These are phyloP conservation scores for Phialemonium atrogriseum DNA, from an alignment of 2,329 filamentous ascomycete genomes.

Conservation along the genomic window DNA sequence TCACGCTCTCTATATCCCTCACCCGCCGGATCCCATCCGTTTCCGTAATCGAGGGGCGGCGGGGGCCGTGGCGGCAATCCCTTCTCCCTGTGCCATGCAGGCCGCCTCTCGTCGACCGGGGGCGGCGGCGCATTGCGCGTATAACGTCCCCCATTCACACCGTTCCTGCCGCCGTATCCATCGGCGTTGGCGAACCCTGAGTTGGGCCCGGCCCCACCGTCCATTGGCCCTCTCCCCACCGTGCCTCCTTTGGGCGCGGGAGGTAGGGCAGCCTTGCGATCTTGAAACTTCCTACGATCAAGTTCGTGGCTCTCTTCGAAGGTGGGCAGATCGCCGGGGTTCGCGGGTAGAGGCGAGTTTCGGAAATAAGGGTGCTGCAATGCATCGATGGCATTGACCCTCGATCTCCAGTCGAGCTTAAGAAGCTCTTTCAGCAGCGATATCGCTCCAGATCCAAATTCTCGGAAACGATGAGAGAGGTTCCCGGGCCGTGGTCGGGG, in stretches of 20 bases:
- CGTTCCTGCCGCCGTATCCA: conserved; percentile 39
- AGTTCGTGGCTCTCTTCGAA: conserved; percentile 96
- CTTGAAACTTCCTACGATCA: conserved; percentile 85
- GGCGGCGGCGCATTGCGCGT: conserved; percentile 24
- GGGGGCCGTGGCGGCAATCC: conserved; percentile 42
- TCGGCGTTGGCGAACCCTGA: conserved; percentile 43
- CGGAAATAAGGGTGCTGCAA: conserved; percentile 89
- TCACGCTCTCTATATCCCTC: conserved; percentile 31
- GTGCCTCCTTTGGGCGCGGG: conserved; percentile 88
- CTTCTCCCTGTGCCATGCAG: conserved; percentile 47
- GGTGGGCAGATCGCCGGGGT: conserved; percentile 76
- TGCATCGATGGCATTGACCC: conserved; percentile 91
- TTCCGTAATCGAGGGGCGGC: conserved; percentile 30
- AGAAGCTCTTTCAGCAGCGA: conserved; percentile 75
- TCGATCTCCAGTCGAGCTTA: conserved; percentile 77
- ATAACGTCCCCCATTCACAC: conserved; percentile 37
- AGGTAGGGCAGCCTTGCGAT: conserved; percentile 74
- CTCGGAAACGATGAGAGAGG: conserved; percentile 65
- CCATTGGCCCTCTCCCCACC: conserved; percentile 62
- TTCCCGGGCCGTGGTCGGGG: conserved; percentile 55
- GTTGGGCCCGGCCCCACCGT: conserved; percentile 36
- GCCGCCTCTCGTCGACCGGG: conserved; percentile 28
- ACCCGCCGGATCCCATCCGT: conserved; percentile 26
- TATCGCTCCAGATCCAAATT: conserved; percentile 66
- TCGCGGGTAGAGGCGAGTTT: conserved; percentile 66